phyloP scores from a whole-genome alignment of 495 filamentous ascomycete species.

The Astrocystis sublimbata region DNA sequence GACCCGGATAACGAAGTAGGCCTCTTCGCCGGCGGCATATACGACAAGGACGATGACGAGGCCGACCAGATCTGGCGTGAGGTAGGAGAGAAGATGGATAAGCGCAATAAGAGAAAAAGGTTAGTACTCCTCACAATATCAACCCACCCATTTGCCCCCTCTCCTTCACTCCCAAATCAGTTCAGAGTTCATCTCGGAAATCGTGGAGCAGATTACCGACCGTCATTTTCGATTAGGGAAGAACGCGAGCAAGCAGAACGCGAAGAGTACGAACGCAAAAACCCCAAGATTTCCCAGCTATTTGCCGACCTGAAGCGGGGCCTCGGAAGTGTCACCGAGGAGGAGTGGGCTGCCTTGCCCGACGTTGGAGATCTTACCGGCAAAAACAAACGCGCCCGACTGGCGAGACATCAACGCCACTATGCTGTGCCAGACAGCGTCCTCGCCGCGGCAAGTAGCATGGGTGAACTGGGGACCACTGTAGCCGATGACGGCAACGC shows the following conservation, averaged over 20 bases:
- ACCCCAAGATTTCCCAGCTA: constrained; percentile 98
- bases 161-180: constrained; percentile 28
- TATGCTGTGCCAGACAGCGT: constrained; percentile 98
- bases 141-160: constrained; percentile 27
- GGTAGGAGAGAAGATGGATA: constrained; percentile 96
- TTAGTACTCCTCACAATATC: constrained; percentile 54
- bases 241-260: constrained; percentile 86
- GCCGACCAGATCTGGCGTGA: constrained; percentile 93
- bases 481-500: constrained; percentile 73
- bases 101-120: constrained; percentile 82
- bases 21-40: constrained; percentile 88
- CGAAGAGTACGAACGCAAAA: constrained; percentile 93
- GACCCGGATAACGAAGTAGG: constrained; percentile 98
- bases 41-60: constrained; percentile 95
- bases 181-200: constrained; percentile 71
- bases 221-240: constrained; percentile 73
- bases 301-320: constrained; percentile 95
- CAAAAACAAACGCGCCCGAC: constrained; percentile 80
- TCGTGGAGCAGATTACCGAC: constrained; percentile 88
- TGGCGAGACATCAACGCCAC: constrained; percentile 79
- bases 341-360: constrained; percentile 94
- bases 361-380: constrained; percentile 97
- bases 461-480: constrained; percentile 78
- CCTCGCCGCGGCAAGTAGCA: constrained; percentile 78
- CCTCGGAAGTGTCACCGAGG: constrained; percentile 83